Evolutionary conservation across 495 filamentous ascomycete genomes (phyloP), one percentile per base, ranked within the genome.

Genomic region (Annulohypoxylon moriforme): DNA sequence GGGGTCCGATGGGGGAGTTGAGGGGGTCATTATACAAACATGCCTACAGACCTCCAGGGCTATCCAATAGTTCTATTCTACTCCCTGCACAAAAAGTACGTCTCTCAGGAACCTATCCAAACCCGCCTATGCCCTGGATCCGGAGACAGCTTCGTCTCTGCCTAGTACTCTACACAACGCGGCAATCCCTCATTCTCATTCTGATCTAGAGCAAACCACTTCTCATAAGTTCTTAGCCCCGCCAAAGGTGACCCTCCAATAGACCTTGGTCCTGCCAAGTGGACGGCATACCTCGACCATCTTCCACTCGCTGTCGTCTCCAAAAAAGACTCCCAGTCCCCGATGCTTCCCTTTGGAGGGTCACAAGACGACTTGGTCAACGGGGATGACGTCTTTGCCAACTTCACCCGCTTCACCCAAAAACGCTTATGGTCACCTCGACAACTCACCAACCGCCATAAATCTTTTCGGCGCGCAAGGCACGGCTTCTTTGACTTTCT

Each of bases 371-470:
- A 57, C 38, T 59, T 65, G 61, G 25, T 65, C 33, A 13, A 63
- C 62, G 29, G 49, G 20, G 63, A 73, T 73, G 66, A 73, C 71
- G 71, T 73, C 71, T 73, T 73, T 27, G 46, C 61, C 47, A 73
- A 66, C 65, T 58, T 65, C 62, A 40, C 66, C 60, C 64, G 56
- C 60, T 52, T 60, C 56, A 56, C 56, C 44, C 42, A 61, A 38
- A 38, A 36, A 56, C 56, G 34, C 29, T 46, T 31, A 44, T 44
- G 13, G 59, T 55, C 60, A 62, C 60, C 31, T 73, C 64, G 70
- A 68, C 56, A 68, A 65, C 65, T 64, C 70, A 73, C 58, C 65
- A 57, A 50, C 38, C 27, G 18, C 47, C 60, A 22, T 49, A 38
- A 55, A 40, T 52, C 20, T n/a, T 67, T 64, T 57, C 53, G 13